These are phyloP conservation scores for Aspergillus egyptiacus DNA, from an alignment of 495 filamentous ascomycete species.

Conservation along the genomic window DNA sequence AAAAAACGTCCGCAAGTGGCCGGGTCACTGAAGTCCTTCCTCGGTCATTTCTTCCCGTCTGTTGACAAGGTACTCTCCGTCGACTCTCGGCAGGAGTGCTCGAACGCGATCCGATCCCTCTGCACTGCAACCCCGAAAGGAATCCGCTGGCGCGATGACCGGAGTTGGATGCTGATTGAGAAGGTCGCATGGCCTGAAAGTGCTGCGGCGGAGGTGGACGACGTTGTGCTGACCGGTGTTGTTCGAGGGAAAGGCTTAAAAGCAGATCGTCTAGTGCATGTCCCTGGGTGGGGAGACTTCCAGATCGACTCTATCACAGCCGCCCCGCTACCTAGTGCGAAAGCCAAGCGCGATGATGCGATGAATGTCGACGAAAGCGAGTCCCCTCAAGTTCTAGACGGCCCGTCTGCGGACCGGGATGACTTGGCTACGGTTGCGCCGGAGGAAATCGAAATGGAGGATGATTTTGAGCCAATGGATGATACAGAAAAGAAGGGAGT, in stretches of 20 bases:
- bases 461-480: conserved; percentile 55
- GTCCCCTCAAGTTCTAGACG: conserved; percentile 52
- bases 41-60: conserved; percentile 85
- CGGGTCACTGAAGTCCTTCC: conserved; percentile 78
- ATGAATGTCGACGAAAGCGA: conserved; percentile 62
- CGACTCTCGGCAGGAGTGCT: conserved; percentile 80
- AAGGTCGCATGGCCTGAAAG: conserved; percentile 62
- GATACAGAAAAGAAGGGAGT: conserved; percentile 68
- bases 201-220: conserved; percentile 38
- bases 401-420: conserved; percentile 71
- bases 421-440: conserved; percentile 78
- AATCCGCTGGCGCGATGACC: conserved; percentile 84
- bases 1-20: conserved; percentile 72
- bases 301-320: conserved; percentile 84
- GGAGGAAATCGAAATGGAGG: conserved; percentile 71
- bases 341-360: conserved; percentile 54
- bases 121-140: conserved; percentile 90
- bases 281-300: conserved; percentile 93
- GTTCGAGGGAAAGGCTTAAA: conserved; percentile 83
- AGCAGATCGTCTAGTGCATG: conserved; percentile 79
- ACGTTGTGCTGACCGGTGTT: conserved; percentile 75
- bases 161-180: conserved; percentile 91
- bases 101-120: conserved; percentile 80
- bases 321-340: conserved; percentile 51
- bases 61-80: conserved; percentile 83